phyloP scores from a whole-genome alignment of 192 early-diverging fungal genomes.

The Coemansia sp. region DNA sequence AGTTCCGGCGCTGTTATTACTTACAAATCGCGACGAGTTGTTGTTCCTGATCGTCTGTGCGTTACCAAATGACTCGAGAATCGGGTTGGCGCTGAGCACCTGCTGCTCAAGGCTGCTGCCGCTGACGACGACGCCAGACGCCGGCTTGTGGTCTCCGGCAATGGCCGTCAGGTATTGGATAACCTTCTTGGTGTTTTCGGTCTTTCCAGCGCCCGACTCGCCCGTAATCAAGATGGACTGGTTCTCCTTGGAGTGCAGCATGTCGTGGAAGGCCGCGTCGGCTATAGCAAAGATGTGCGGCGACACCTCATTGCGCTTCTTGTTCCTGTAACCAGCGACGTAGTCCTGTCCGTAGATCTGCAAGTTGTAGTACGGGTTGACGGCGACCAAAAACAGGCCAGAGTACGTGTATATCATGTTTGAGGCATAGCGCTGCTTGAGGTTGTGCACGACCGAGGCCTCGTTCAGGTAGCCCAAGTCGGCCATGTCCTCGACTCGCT shows the following conservation, averaged over 20 bases:
- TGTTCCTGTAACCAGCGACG: conserved; percentile 66
- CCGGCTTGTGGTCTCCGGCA: conserved; percentile 64
- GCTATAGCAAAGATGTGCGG: conserved; percentile 95
- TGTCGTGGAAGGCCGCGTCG: conserved; percentile 93
- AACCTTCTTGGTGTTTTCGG: conserved; percentile 99
- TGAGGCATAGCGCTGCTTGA: conserved; percentile 85
- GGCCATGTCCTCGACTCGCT: conserved; percentile 99
- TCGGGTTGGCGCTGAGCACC: conserved; percentile 96
- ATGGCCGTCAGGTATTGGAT: conserved; percentile 97
- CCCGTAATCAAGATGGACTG: conserved; percentile 99
- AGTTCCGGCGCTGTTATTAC: conserved; percentile 56
- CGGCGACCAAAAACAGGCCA: conserved; percentile 97
- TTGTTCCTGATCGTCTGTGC: conserved; percentile 99
- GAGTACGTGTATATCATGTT: conserved; percentile 99
- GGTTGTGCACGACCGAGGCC: conserved; percentile 98
- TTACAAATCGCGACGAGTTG: conserved; percentile 95
- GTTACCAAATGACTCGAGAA: conserved; percentile 98
- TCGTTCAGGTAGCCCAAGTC: conserved; percentile 97
- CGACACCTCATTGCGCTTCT: conserved; percentile 72
- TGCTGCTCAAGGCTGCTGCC: conserved; percentile 80
- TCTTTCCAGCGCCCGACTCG: conserved; percentile 99
- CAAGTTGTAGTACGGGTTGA: conserved; percentile 95
- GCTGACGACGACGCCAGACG: conserved; percentile 19
- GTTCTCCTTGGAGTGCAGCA: conserved; percentile 92
- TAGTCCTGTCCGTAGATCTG: conserved; percentile 85